Conservation (phyloP, 768 basidiomycete species). For the Coprinopsis marcescibilis region DNA sequence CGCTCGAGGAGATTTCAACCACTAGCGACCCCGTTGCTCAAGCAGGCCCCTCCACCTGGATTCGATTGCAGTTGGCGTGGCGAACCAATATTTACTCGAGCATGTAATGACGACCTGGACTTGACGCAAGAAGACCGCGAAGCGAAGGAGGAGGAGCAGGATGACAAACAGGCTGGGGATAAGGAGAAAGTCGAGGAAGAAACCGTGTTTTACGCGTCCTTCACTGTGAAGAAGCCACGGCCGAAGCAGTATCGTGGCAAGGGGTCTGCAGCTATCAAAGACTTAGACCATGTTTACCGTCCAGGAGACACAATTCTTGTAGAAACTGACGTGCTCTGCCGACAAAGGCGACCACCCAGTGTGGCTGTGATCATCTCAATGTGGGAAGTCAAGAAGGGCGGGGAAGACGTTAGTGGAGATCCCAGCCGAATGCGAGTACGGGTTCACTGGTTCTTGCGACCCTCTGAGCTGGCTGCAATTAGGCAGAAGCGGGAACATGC, state of each 20-base stretch:
- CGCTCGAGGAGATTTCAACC: conserved; percentile 27
- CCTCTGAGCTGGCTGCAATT: conserved; percentile 53
- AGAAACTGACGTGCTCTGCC: conserved; percentile 38
- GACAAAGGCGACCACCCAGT: conserved; percentile 43
- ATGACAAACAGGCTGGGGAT: conserved; percentile 13
- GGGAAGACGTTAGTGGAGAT: conserved; percentile 1
- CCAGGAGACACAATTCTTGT: conserved; percentile 69
- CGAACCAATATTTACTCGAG: conserved; percentile 20
- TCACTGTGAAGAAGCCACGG: conserved; percentile 26
- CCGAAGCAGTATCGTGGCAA: conserved; percentile 20
- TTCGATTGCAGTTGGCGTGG: conserved; percentile 23
- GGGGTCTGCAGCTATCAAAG: conserved; percentile 17
- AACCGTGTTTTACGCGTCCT: conserved; percentile 30
- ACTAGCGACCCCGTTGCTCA: conserved; percentile 21
- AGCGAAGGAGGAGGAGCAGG: conserved; percentile 4
- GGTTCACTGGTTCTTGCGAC: conserved; percentile 74
- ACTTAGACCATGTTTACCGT: conserved; percentile 30
- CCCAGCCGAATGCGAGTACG: conserved; percentile 44
- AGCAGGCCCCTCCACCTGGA: conserved; percentile 7
- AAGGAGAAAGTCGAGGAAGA: conserved; percentile 19
- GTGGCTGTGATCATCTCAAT: conserved; percentile 66
- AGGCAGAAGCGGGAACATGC: conserved; percentile 55
- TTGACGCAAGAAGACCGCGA: conserved; percentile 18
- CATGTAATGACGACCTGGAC: conserved; percentile 19
- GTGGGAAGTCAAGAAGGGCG: conserved; percentile 46